phyloP scores from a whole-genome alignment of 1,284 basidiomycete species.

The Austroboletus niveus region DNA sequence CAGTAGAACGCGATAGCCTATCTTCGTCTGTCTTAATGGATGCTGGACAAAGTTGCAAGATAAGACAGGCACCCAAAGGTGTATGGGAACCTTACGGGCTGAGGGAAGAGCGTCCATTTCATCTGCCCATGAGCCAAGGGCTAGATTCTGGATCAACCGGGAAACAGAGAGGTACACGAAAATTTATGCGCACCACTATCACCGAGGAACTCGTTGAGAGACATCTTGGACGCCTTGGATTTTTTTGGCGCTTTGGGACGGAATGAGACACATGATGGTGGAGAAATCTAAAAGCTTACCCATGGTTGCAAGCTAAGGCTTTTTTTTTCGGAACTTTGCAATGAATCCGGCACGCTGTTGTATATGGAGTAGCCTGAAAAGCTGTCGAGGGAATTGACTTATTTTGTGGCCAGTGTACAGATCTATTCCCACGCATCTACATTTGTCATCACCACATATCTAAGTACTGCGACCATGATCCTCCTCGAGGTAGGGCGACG shows the following conservation, averaged over 20 bases:
- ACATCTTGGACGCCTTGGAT: conserved; percentile 82
- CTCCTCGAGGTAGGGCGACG: conserved; percentile 59
- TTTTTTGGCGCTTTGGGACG: conserved; percentile 68
- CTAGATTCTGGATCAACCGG: conserved; percentile 39
- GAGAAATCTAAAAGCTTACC: conserved; percentile 14
- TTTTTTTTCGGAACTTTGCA: conserved; percentile 17
- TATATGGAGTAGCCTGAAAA: conserved; percentile 11
- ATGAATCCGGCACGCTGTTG: conserved; percentile 6
- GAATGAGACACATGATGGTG: conserved; percentile 13
- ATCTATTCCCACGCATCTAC: conserved; percentile 32
- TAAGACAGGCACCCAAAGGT: conserved; percentile 15
- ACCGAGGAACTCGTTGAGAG: conserved; percentile 85
- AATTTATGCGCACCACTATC: conserved; percentile 61
- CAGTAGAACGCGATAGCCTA: conserved; percentile 40
- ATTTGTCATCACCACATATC: conserved; percentile 12
- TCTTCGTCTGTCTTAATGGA: conserved; percentile 62
- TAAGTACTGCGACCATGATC: conserved; percentile 47
- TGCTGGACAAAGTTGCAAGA: conserved; percentile 41
- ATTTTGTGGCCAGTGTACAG: conserved; percentile 5
- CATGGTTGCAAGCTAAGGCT: conserved; percentile 21
- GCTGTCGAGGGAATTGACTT: conserved; percentile 26
- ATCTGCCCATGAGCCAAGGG: conserved; percentile 93
- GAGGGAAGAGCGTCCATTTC: conserved; percentile 89
- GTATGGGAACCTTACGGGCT: conserved; percentile 66
- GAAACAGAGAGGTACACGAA: conserved; percentile 11